Percentiles rank a stretch among this genome's conserved stretches.
These are phyloP conservation scores for Tolypocladium tropicale DNA, from an alignment of 2,329 filamentous ascomycete species.

Conservation along the genomic window DNA sequence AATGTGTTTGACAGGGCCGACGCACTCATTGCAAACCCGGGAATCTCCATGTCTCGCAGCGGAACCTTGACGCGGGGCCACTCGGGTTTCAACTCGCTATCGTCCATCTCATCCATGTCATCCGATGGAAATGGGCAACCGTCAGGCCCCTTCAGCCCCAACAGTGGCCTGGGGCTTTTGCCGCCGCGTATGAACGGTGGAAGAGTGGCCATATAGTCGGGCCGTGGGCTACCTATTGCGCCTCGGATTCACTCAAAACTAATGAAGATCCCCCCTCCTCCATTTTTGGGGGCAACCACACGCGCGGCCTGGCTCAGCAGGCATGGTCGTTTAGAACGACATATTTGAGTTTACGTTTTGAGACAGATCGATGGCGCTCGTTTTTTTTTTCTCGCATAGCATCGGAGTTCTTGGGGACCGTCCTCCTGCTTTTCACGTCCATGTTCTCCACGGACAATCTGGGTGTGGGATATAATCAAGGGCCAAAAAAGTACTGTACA, in stretches of 20 bases:
- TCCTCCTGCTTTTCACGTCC: neutral
- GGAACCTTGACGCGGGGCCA: conserved; percentile 33
- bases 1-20: conserved; percentile 53
- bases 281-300: conserved; percentile 6
- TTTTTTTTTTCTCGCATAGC: conserved; percentile 9
- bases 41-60: conserved; percentile 45
- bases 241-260: neutral
- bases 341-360: neutral
- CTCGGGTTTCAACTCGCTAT: conserved; percentile 26
- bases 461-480: neutral
- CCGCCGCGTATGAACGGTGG: conserved; percentile 26
- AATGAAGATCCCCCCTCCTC: too few relatives aligned
- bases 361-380: neutral
- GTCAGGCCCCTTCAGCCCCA: conserved; percentile 19
- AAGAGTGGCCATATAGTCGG: conserved; percentile 23
- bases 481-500: neutral
- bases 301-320: conserved; percentile 5
- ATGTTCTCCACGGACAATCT: neutral
- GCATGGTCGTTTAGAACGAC: conserved; percentile 3
- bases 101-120: conserved; percentile 30
- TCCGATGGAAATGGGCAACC: conserved; percentile 25
- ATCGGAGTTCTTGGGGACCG: conserved; percentile 8
- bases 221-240: neutral
- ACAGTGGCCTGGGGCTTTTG: conserved; percentile 19
- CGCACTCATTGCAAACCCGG: conserved; percentile 46